phyloP scores from a whole-genome alignment of 257 asterid species.

The Thymus mandschuricus region DNA sequence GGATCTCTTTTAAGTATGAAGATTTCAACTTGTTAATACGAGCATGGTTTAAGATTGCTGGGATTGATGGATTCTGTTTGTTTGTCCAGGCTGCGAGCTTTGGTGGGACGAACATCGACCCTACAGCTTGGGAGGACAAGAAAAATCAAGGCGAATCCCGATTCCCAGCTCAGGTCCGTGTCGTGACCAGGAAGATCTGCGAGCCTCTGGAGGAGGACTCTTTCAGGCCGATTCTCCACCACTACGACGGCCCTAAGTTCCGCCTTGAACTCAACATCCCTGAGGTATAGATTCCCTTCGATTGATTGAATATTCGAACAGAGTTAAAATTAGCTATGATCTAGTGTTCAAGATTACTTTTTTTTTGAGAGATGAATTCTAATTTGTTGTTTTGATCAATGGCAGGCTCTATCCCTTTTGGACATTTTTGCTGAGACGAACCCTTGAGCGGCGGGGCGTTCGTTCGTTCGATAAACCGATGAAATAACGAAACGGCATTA shows the following conservation, averaged over 20 bases:
- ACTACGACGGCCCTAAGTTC: conserved; percentile 97
- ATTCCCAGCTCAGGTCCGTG: conserved; percentile 97
- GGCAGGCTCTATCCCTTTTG: conserved; percentile 85
- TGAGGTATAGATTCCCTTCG: conserved; percentile 55
- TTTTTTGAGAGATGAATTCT: neutral
- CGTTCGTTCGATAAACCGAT: neutral
- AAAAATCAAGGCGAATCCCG: conserved; percentile 90
- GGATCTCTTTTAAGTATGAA: neutral
- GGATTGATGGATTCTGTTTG: neutral
- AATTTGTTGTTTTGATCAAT: conserved; percentile 2
- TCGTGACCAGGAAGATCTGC: conserved; percentile 74
- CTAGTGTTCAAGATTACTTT: neutral
- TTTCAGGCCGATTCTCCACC: conserved; percentile 96
- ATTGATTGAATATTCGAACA: too few species aligned
- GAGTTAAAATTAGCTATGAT: too few species aligned
- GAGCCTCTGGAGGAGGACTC: conserved; percentile 97
- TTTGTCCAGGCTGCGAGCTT: conserved; percentile 82
- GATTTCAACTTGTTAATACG: neutral
- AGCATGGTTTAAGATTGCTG: neutral
- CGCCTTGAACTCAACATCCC: conserved; percentile 90
- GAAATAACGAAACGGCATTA: neutral
- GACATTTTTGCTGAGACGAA: conserved; percentile 75
- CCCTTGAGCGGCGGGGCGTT: conserved; percentile 11
- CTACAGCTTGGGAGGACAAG: conserved; percentile 98
- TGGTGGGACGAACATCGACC: conserved; percentile 93